Evolutionary conservation across 352 stramenopile species (phyloP).

Genomic region (Phytopythium delawarense): DNA sequence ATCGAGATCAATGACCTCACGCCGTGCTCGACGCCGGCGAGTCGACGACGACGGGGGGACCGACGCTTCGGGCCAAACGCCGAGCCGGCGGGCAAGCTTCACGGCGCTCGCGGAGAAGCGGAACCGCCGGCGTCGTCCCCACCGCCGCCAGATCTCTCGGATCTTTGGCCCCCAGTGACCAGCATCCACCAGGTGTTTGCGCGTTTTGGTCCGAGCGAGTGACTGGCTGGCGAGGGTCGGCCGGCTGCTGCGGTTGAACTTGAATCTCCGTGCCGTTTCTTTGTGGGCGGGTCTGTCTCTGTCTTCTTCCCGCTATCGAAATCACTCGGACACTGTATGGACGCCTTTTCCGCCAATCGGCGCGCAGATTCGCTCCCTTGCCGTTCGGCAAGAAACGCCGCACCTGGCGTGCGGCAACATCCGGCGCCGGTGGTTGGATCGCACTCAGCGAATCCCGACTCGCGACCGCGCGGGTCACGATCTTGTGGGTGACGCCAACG

Average conservation of each 20-base stretch:
- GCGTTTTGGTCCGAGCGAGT: neutral
- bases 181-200: neutral
- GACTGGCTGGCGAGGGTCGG: neutral
- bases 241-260: conserved; percentile 3
- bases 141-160: neutral
- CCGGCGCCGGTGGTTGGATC: neutral
- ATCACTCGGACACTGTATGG: neutral
- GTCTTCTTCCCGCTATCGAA: neutral
- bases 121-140: neutral
- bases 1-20: neutral
- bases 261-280: conserved; percentile 1
- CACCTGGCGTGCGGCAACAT: neutral
- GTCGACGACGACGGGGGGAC: neutral
- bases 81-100: neutral
- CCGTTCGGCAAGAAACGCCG: neutral
- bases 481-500: neutral
- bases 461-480: neutral
- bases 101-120: neutral
- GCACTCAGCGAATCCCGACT: neutral
- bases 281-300: neutral
- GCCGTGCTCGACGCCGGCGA: too few species aligned
- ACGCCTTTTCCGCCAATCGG: neutral
- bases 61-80: neutral
- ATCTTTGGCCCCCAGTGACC: too few species aligned
- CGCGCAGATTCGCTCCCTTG: neutral